phyloP scores from a whole-genome alignment of 768 basidiomycete genomes.

The Panellus pusillus region DNA sequence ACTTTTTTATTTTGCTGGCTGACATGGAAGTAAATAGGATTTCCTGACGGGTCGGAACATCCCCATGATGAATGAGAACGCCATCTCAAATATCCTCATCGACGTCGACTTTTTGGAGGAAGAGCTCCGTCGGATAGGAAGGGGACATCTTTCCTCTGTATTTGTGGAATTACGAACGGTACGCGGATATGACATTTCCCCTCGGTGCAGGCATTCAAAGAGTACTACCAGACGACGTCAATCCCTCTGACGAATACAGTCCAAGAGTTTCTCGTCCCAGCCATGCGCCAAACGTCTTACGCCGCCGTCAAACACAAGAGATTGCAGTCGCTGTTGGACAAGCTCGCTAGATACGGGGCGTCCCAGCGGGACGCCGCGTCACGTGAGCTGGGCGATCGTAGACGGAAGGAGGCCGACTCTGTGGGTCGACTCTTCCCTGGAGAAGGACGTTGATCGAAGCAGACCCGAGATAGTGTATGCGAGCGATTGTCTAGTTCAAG shows the following conservation, averaged over 20 bases:
- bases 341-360: conserved; percentile 68
- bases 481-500: conserved; percentile 36
- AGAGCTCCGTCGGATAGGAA: conserved; percentile 77
- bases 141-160: conserved; percentile 64
- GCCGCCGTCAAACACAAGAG: conserved; percentile 66
- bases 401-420: conserved; percentile 76
- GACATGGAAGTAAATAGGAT: conserved; percentile 44
- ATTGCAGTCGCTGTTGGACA: conserved; percentile 74
- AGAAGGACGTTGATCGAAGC: conserved; percentile 49
- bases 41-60: conserved; percentile 78
- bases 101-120: conserved; percentile 89
- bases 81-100: conserved; percentile 79
- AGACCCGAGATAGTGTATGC: conserved; percentile 26
- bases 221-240: conserved; percentile 54
- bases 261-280: conserved; percentile 76
- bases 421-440: conserved; percentile 75
- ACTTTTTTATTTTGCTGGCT: too few relatives aligned
- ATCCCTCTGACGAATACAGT: conserved; percentile 74
- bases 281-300: conserved; percentile 67
- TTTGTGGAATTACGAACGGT: conserved; percentile 83
- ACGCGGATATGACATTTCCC: not conserved
- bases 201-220: too few relatives aligned
- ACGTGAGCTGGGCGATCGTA: conserved; percentile 67
- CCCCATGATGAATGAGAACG: conserved; percentile 83
- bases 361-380: conserved; percentile 57